phyloP scores from a whole-genome alignment of 1,284 basidiomycete genomes.

The Sanguinoderma infundibulare region DNA sequence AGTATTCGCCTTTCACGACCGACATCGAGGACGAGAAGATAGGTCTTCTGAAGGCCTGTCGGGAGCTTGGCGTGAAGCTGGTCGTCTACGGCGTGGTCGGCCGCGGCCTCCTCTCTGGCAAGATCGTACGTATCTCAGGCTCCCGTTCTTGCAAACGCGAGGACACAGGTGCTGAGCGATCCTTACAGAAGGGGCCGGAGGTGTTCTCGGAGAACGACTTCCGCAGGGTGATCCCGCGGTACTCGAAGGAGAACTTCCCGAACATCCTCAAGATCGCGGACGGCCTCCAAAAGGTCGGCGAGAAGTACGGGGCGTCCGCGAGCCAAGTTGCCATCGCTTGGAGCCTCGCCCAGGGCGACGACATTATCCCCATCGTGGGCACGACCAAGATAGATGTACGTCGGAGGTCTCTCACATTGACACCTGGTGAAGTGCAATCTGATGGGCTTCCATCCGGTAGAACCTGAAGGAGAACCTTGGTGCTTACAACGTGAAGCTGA shows the following conservation, averaged over 20 bases:
- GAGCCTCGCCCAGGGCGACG: constrained; percentile 42
- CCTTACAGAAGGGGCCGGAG: constrained; percentile 45
- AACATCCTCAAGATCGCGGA: constrained; percentile 48
- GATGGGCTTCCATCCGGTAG: constrained; percentile 12
- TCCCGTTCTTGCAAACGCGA: neutral
- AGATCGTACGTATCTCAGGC: constrained; percentile 40
- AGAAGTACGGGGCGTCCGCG: constrained; percentile 34
- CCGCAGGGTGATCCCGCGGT: constrained; percentile 41
- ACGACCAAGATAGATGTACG: constrained; percentile 29
- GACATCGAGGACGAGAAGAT: constrained; percentile 55
- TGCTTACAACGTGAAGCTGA: constrained; percentile 33
- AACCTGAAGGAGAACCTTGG: constrained; percentile 41
- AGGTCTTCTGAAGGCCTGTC: constrained; percentile 49
- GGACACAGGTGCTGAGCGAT: neutral
- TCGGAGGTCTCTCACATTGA: neutral
- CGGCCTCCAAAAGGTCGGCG: constrained; percentile 38
- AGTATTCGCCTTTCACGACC: constrained; percentile 65
- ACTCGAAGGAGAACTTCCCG: constrained; percentile 48
- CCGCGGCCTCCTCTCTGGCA: constrained; percentile 65
- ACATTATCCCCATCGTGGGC: constrained; percentile 45
- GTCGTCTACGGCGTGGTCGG: constrained; percentile 69
- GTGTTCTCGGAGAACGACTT: constrained; percentile 59
- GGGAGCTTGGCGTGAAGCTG: constrained; percentile 57
- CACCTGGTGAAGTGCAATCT: neutral
- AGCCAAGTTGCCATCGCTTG: constrained; percentile 51